Evolutionary conservation across 306 rosid species (phyloP).

Genomic region (Hippophae rhamnoides): DNA sequence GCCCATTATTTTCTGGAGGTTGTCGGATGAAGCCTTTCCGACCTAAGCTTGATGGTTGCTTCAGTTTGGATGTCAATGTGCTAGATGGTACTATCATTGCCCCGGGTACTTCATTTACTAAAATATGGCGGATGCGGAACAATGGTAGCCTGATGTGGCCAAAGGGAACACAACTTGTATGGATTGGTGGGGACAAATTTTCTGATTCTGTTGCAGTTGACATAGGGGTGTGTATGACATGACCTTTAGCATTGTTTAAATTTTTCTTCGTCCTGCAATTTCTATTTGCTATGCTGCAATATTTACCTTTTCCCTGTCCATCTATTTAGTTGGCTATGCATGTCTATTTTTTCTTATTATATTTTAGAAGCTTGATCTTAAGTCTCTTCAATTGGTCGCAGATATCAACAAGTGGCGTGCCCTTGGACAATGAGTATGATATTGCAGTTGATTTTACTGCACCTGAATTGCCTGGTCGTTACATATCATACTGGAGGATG

Average conservation of each 20-base stretch:
- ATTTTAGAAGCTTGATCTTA: conserved; percentile 1
- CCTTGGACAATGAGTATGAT: conserved; percentile 47
- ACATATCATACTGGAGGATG: conserved; percentile 82
- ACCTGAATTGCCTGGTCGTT: conserved; percentile 62
- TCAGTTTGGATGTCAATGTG: conserved; percentile 69
- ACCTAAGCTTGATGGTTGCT: conserved; percentile 58
- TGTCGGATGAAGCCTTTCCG: conserved; percentile 22
- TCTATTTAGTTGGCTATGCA: not conserved
- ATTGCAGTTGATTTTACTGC: conserved; percentile 77
- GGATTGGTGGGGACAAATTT: conserved; percentile 68
- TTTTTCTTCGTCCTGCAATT: not conserved
- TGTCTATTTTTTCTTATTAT: not conserved
- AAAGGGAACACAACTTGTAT: conserved; percentile 58
- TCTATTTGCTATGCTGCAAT: not conserved
- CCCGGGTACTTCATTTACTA: conserved; percentile 72
- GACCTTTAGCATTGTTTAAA: not conserved
- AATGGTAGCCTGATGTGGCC: conserved; percentile 66
- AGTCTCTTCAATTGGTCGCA: conserved; percentile 10
- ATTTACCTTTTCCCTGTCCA: not conserved
- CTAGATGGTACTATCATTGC: conserved; percentile 73
- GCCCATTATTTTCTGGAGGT: conserved; percentile 9
- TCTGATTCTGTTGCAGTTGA: conserved; percentile 29
- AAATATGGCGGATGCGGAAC: conserved; percentile 90
- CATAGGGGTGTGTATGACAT: conserved; percentile 47
- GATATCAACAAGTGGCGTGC: conserved; percentile 56